Conservation (phyloP, 805 yeast genomes). For the Zygoascus ofunaensis region DNA sequence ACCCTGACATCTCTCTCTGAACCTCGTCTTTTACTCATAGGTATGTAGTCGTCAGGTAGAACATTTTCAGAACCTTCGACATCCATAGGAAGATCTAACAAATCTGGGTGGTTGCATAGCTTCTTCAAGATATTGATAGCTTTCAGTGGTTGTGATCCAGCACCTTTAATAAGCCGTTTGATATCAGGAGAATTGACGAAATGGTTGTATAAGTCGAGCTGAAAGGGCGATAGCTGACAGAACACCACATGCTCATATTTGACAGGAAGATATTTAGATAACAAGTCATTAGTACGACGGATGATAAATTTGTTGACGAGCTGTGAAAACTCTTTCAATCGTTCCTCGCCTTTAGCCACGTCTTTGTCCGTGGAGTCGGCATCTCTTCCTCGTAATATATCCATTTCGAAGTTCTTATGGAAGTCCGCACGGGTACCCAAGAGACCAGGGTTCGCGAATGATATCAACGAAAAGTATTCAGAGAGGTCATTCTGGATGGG, state of each 20-base stretch:
- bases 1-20: constrained; percentile 66
- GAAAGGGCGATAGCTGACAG: constrained; percentile 74
- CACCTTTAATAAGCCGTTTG: constrained; percentile 43
- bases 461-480: constrained; percentile 82
- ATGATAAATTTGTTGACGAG: constrained; percentile 85
- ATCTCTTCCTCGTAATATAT: constrained; percentile 79
- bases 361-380: constrained; percentile 81
- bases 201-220: constrained; percentile 56
- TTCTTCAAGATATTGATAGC: constrained; percentile 86
- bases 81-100: constrained; percentile 67
- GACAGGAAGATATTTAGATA: constrained; percentile 88
- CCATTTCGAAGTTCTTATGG: constrained; percentile 71
- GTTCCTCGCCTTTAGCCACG: constrained; percentile 54
- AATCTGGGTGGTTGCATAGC: constrained; percentile 88
- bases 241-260: constrained; percentile 97
- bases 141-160: constrained; percentile 72
- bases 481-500: constrained; percentile 94
- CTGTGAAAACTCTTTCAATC: constrained; percentile 58
- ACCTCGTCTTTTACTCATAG: constrained; percentile 33
- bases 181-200: constrained; percentile 76
- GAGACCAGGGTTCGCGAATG: constrained; percentile 90
- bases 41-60: constrained; percentile 66
- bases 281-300: constrained; percentile 88
- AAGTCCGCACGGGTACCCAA: constrained; percentile 80
- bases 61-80: constrained; percentile 52